Base-by-base conservation (phyloP, 148 eudicot genomes). In the Talinum fruticosum region DNA sequence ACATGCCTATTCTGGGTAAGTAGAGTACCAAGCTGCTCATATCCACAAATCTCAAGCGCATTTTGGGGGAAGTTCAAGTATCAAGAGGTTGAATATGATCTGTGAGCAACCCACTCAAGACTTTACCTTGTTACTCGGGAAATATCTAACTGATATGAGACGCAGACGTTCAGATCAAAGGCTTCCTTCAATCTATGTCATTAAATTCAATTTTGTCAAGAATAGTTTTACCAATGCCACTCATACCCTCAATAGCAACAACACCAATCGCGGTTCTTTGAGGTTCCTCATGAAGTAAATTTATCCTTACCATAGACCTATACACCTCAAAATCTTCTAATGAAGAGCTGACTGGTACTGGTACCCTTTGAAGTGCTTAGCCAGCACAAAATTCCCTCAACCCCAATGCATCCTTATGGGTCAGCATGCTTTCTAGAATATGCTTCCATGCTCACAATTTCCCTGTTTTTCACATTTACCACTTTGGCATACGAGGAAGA, bases 371-470 rank as follows among this genome's bases (percentile, higher is more conserved):
- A 64, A n/a, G 24, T 24, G 67, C 14, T 16, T 4, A 28, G 30
- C 23, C 66, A 54, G 61, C 75, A 36, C 69, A 75, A 23, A 29
- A n/a, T n/a, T 69, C 79, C 21, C 37, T 69, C 18, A 69, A 61
- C n/a, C 59, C 29, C 30, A 54, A 73, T 4, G 53, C 47, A n/a
- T 15, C 8, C 8, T 59, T 53, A 4, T 33, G 35, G 21, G 7
- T 14, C 32, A 78, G 33, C 73, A 54, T 53, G 24, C 23, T 8
- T 29, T 69, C 74, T 12, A 77, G 66, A n/a, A n/a, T n/a, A n/a
- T n/a, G n/a, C 44, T 38, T 10, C 6, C 47, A 4, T 37, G 8
- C 10, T 4, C 6, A 70, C 65, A 16, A 78, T 41, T 49, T 26
- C 54, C n/a, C 2, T 54, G 35, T 68, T 49, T 21, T 67, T 26